phyloP scores from a whole-genome alignment of 257 asterid genomes.

The Lycium barbarum region DNA sequence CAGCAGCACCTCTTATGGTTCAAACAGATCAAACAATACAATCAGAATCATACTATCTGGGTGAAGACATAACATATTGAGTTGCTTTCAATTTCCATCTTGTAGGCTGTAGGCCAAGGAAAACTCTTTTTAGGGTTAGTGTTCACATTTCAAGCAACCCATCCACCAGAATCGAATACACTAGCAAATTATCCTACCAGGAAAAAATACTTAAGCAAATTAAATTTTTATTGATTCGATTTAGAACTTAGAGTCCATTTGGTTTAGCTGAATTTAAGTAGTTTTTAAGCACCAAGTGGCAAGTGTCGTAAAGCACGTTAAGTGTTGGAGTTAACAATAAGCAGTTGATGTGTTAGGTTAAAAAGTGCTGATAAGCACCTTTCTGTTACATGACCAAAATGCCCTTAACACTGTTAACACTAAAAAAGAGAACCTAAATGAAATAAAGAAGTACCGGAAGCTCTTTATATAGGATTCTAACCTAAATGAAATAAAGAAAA shows the following conservation, averaged over 20 bases:
- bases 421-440: not conserved
- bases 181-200: not conserved
- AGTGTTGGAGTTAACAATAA: not conserved
- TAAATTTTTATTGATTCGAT: not conserved
- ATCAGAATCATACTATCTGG: not conserved
- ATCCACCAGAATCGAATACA: slow-evolving; percentile 13
- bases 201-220: not conserved
- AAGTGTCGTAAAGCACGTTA: not conserved
- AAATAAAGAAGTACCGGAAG: not conserved
- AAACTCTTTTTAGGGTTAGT: not conserved
- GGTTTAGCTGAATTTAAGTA: not conserved
- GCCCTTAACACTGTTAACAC: not conserved
- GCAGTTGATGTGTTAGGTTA: not conserved
- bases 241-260: not conserved
- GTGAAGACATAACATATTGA: slow-evolving; percentile 8
- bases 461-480: not conserved
- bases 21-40: not conserved
- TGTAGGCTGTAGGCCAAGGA: not conserved
- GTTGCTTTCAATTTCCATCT: not conserved
- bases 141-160: not conserved
- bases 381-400: not conserved
- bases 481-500: not conserved
- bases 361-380: not conserved
- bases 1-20: not conserved
- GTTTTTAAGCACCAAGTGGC: not conserved